These are phyloP conservation scores for Fusarium nodosum DNA, from an alignment of 2,329 filamentous ascomycete genomes.

Conservation along the genomic window DNA sequence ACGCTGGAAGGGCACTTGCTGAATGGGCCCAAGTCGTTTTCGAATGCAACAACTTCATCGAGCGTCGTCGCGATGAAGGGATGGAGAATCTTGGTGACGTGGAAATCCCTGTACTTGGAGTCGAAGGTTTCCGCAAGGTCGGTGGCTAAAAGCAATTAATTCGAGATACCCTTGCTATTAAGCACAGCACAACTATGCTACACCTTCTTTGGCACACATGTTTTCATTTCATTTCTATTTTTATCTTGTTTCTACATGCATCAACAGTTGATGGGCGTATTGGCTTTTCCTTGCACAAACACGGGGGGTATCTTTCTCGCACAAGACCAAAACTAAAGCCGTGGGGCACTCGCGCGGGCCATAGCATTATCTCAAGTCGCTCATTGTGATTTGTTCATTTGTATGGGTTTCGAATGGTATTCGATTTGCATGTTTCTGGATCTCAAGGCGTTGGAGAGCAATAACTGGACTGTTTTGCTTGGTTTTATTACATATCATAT, in stretches of 20 bases:
- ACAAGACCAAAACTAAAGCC: slow-evolving; percentile 20
- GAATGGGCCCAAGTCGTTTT: slow-evolving; percentile 82
- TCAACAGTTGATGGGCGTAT: slow-evolving; percentile 27
- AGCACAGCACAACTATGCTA: slow-evolving; percentile 10
- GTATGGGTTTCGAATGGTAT: slow-evolving; percentile 33
- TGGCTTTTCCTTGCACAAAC: slow-evolving; percentile 38
- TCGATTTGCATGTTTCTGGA: slow-evolving; percentile 27
- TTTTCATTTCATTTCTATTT: slow-evolving; percentile 10
- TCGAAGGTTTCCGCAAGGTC: slow-evolving; percentile 59
- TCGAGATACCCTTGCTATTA: slow-evolving; percentile 6
- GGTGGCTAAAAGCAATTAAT: slow-evolving; percentile 47
- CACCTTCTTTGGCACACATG: slow-evolving; percentile 19
- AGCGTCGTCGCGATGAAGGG: slow-evolving; percentile 80
- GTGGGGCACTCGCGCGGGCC: slow-evolving; percentile 15
- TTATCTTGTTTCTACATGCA: slow-evolving; percentile 15
- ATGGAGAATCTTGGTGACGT: slow-evolving; percentile 75
- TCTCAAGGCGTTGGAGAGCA: slow-evolving; percentile 44
- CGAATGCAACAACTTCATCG: slow-evolving; percentile 86
- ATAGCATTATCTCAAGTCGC: slow-evolving; percentile 31
- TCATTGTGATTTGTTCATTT: slow-evolving; percentile 35
- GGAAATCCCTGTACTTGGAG: slow-evolving; percentile 65
- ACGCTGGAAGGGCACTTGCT: slow-evolving; percentile 79
- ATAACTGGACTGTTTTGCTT: slow-evolving; percentile 28
- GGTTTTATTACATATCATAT: slow-evolving; percentile 24
- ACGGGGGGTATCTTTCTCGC: slow-evolving; percentile 32